Evolutionary conservation across 768 basidiomycete genomes (phyloP), one percentile per base, ranked within the genome.

Genomic region (Panaeolus cyanescens): DNA sequence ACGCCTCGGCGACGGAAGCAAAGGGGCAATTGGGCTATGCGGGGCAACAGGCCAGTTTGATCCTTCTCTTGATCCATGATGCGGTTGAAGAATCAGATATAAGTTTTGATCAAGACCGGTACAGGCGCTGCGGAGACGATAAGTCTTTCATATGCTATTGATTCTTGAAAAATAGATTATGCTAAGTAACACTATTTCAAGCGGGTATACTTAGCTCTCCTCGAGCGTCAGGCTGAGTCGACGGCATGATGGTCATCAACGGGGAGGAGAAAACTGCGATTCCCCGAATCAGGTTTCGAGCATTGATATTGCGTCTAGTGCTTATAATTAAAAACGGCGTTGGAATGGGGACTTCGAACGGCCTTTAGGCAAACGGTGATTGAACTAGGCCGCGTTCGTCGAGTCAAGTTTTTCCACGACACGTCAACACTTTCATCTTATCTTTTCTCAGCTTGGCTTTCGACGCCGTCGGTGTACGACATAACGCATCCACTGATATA

Each of bases 101-200:
- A 28, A 28, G 25, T 50, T 5, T 28, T 50, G 45, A 50, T 50
- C 9, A 50, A 50, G 15, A 22, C 45, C 20, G 45, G 25, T 22
- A 50, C 45, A 50, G 30, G 25, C n/a, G n/a, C 45, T 50, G 45
- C 45, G 45, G 45, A 50, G 45, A 50, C 25, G n/a, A n/a, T n/a
- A n/a, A n/a, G n/a, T n/a, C n/a, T n/a, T n/a, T n/a, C n/a, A n/a
- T n/a, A n/a, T n/a, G n/a, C 13, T 28, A 28, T 22, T 22, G 6
- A 30, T 22, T 8, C 45, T 50, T 50, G 45, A 15, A 50, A n/a
- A n/a, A n/a, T 25, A 28, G 45, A 50, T 50, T 28, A 28, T 50
- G 45, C 25, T 50, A 42, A 42, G 39, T 42, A 20, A n/a, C n/a
- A n/a, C n/a, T n/a, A n/a, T n/a, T n/a, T n/a, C n/a, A n/a, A n/a